Evolutionary conservation across 345 rosid genomes (phyloP).

Genomic region (Rhodomyrtus tomentosa): DNA sequence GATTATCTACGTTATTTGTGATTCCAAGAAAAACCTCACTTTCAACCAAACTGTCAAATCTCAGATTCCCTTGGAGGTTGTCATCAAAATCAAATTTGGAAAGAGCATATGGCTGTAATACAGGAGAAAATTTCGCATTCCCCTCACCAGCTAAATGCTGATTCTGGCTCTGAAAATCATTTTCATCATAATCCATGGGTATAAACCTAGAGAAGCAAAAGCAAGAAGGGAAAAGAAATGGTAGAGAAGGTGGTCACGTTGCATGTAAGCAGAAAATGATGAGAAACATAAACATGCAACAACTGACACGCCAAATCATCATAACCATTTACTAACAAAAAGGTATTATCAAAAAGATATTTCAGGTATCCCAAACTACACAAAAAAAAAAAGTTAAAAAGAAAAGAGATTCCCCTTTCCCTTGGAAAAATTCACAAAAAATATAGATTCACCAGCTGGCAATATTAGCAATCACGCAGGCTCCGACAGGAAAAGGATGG

Average conservation of each 20-base stretch:
- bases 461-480: neutral
- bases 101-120: conserved; percentile 56
- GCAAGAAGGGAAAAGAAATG: neutral
- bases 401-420: neutral
- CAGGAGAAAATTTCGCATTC: conserved; percentile 59
- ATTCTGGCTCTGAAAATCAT: conserved; percentile 90
- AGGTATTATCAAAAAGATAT: neutral
- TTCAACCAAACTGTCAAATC: conserved; percentile 34
- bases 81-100: conserved; percentile 95
- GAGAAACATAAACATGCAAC: neutral
- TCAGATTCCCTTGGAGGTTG: conserved; percentile 38
- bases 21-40: conserved; percentile 38
- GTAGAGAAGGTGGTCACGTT: neutral
- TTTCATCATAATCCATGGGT: conserved; percentile 99
- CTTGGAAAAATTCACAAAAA: neutral
- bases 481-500: neutral
- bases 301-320: neutral
- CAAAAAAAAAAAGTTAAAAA: neutral
- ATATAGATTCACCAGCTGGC: neutral
- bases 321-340: neutral
- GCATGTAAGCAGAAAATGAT: neutral
- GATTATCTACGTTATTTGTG: conserved; percentile 55
- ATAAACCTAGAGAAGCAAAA: conserved; percentile 34
- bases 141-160: conserved; percentile 90
- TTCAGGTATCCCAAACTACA: neutral